Percentiles rank a stretch among this genome's conserved stretches.
Conservation (phyloP, 306 rosid genomes). For the Cucurbita moschata region DNA sequence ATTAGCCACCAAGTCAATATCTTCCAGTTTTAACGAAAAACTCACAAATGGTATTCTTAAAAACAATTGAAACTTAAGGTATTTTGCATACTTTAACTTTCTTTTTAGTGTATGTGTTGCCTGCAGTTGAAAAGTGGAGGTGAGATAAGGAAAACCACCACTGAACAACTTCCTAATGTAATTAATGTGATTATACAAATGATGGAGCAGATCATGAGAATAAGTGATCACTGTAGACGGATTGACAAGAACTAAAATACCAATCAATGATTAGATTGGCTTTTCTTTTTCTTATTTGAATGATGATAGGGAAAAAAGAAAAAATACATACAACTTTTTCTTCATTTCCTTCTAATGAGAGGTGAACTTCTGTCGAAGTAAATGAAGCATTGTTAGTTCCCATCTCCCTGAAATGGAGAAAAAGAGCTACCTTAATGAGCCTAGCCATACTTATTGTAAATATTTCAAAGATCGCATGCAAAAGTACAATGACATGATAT, state of each 20-base stretch:
- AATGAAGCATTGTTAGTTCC: conserved; percentile 22
- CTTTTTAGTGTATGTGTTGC: neutral
- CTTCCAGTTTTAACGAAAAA: too few relatives aligned
- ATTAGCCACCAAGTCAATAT: too few relatives aligned
- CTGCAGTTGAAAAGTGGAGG: neutral
- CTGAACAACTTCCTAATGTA: too few relatives aligned
- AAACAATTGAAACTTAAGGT: too few relatives aligned
- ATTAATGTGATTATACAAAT: too few relatives aligned
- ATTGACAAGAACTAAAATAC: neutral
- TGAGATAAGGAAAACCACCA: too few relatives aligned
- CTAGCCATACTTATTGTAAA: neutral
- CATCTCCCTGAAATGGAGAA: conserved; percentile 34
- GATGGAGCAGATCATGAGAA: too few relatives aligned
- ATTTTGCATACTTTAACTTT: neutral
- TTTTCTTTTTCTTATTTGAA: neutral
- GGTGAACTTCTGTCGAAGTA: conserved; percentile 53
- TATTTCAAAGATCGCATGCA: neutral
- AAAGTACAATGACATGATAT: neutral
- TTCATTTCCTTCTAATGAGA: conserved; percentile 62
- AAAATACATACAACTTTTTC: conserved; percentile 48
- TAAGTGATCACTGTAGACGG: neutral
- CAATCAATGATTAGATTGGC: neutral
- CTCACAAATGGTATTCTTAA: too few relatives aligned
- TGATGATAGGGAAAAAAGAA: neutral
- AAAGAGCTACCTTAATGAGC: neutral